Percentiles rank a stretch among this genome's conserved stretches.
phyloP scores from a whole-genome alignment of 179 eudicot genomes.

The Beta lomatogona region DNA sequence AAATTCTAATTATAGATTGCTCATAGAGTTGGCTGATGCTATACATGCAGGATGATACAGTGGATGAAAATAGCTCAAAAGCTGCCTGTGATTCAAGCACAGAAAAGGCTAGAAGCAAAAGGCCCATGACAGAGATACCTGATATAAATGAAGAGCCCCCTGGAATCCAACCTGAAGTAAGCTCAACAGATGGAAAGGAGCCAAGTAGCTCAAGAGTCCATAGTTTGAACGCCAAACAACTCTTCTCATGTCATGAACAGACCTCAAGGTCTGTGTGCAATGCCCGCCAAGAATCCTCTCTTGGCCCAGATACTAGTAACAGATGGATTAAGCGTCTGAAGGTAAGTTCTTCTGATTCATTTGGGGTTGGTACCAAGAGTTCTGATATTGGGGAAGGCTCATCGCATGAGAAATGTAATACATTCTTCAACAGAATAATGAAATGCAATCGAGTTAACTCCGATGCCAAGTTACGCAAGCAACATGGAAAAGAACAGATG shows the following conservation, averaged over 20 bases:
- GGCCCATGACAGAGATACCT: conserved; percentile 34
- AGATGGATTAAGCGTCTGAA: conserved; percentile 84
- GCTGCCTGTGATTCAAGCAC: conserved; percentile 27
- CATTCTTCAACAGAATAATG: conserved; percentile 29
- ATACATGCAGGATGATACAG: conserved; percentile 37
- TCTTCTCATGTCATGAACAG: conserved; percentile 41
- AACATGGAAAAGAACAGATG: conserved; percentile 28
- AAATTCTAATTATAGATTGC: background rate
- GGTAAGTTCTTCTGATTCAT: conserved; percentile 40
- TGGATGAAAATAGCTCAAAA: conserved; percentile 24
- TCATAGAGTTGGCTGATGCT: conserved; percentile 12
- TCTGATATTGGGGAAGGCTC: conserved; percentile 40
- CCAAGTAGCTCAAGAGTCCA: conserved; percentile 62
- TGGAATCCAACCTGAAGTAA: conserved; percentile 40
- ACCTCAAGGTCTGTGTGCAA: conserved; percentile 25
- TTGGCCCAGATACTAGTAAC: conserved; percentile 37
- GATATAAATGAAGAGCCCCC: conserved; percentile 51
- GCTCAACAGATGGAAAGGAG: conserved; percentile 41
- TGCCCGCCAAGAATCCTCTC: conserved; percentile 21
- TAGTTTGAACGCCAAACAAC: conserved; percentile 62
- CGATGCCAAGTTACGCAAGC: conserved; percentile 25
- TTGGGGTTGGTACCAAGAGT: conserved; percentile 46
- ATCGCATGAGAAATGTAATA: conserved; percentile 41
- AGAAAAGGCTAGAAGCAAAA: conserved; percentile 32
- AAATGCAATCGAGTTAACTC: conserved; percentile 26